Evolutionary conservation across 2,329 filamentous ascomycete genomes (phyloP).

Genomic region (Diaporthe sp.): DNA sequence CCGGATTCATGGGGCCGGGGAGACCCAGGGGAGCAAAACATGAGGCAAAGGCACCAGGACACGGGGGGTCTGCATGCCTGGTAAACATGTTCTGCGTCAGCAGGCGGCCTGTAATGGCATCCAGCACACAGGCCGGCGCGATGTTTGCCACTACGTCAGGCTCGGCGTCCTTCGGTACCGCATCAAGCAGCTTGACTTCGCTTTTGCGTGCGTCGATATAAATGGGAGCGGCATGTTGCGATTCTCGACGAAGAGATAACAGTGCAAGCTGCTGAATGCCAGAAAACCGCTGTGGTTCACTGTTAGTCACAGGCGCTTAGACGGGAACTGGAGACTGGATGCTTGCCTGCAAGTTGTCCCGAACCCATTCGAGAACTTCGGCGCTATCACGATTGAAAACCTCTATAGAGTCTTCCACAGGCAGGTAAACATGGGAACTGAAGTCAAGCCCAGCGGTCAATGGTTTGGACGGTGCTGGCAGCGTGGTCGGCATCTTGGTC

Average conservation of each 20-base stretch:
- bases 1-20: background rate
- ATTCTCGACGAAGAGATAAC: slow-evolving; percentile 10
- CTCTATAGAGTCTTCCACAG: slow-evolving; percentile 7
- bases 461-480: slow-evolving; percentile 1
- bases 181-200: slow-evolving; percentile 22
- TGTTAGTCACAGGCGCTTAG: background rate
- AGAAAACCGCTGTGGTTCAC: background rate
- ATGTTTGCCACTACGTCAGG: slow-evolving; percentile 14
- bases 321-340: background rate
- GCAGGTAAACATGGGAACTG: slow-evolving; percentile 21
- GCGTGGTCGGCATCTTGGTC: slow-evolving; percentile 23
- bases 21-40: slow-evolving; percentile 16
- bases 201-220: slow-evolving; percentile 9
- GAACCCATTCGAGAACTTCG: slow-evolving; percentile 4
- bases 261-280: slow-evolving; percentile 7
- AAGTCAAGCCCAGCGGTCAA: slow-evolving; percentile 15
- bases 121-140: background rate
- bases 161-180: background rate
- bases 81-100: slow-evolving; percentile 11
- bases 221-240: slow-evolving; percentile 4
- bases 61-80: slow-evolving; percentile 8
- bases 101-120: slow-evolving; percentile 7
- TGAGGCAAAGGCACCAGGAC: slow-evolving; percentile 12
- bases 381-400: slow-evolving; percentile 19
- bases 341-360: slow-evolving; percentile 9